Evolutionary conservation across 176 grass and related monocot genomes (phyloP).

Genomic region (Olyra latifolia): DNA sequence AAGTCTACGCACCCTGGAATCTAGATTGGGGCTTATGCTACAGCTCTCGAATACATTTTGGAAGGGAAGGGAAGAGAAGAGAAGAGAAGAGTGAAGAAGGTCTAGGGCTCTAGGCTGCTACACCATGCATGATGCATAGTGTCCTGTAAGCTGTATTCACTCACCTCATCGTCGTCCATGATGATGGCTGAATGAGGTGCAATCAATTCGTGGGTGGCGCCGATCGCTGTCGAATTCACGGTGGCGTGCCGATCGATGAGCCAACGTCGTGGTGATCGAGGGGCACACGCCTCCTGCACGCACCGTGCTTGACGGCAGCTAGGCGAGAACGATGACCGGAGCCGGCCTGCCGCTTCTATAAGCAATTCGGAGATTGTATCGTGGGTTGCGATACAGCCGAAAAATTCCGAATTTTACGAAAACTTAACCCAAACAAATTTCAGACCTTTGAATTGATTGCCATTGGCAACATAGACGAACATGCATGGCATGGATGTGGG

Average conservation of each 20-base stretch:
- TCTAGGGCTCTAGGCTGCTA: not conserved
- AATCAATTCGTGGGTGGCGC: not conserved
- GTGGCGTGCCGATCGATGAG: not conserved
- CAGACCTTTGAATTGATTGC: too few species aligned
- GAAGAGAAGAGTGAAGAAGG: not conserved
- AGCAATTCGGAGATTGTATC: too few species aligned
- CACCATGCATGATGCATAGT: too few species aligned
- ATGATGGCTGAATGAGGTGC: not conserved
- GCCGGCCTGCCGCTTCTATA: not conserved
- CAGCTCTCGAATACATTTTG: not conserved
- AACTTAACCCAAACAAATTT: too few species aligned
- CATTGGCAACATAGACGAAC: too few species aligned
- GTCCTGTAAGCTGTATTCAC: too few species aligned
- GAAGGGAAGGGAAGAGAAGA: not conserved
- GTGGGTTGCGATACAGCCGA: too few species aligned
- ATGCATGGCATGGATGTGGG: too few species aligned
- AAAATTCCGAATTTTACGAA: too few species aligned
- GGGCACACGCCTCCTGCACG: not conserved
- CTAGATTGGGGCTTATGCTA: constrained; percentile 36
- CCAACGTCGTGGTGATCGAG: not conserved
- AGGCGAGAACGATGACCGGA: constrained; percentile 5
- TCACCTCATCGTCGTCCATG: too few species aligned
- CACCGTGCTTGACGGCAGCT: not conserved
- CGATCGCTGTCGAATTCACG: not conserved
- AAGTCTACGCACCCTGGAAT: constrained; percentile 28